Base-by-base conservation (phyloP, 139 green algal genomes). In the Mesostigma viride region DNA sequence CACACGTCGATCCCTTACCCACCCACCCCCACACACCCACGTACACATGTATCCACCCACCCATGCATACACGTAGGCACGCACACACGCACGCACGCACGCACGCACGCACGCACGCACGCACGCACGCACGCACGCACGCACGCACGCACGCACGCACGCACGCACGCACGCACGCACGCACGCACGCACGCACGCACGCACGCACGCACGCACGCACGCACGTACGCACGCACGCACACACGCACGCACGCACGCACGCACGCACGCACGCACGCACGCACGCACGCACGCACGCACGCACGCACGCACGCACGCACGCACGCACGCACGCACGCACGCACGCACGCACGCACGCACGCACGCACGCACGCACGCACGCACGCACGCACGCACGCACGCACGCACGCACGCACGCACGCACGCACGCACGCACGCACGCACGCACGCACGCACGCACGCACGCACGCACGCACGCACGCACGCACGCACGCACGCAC, bases 161-260 rank as follows among this genome's bases (percentile, higher is more conserved):
- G 40, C 40, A 48, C 40, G 40, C 40, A 11, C 40, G 28, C 48
- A 59, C 48, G 20, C 48, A 59, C 48, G 20, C 48, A 59, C 48
- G 20, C 48, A 59, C 48, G 20, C 48, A 59, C 14, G 20, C 48
- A 59, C 48, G 20, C 48, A 59, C 48, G 28, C 48, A 59, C 48
- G 20, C 48, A 59, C 48, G 20, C 48, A 59, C 48, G 20, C 48
- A 59, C 48, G 20, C 48, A 59, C 14, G 20, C 48, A 59, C 48
- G 28, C 48, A 59, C 48, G 28, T n/a, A 59, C 48, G 20, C 14
- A 59, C 48, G 20, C 48, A 59, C 48, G 20, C 48, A 59, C 48
- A 59, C 48, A 59, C 48, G 20, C 48, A 59, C 48, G 20, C 48
- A 59, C 48, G 20, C 48, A 59, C 48, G 20, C 48, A 59, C 14